A percentile compares a stretch with the other conserved stretches of the same genome.
These are phyloP conservation scores for Gomphus bonarii DNA, from an alignment of 1,284 basidiomycete species.

Conservation along the genomic window DNA sequence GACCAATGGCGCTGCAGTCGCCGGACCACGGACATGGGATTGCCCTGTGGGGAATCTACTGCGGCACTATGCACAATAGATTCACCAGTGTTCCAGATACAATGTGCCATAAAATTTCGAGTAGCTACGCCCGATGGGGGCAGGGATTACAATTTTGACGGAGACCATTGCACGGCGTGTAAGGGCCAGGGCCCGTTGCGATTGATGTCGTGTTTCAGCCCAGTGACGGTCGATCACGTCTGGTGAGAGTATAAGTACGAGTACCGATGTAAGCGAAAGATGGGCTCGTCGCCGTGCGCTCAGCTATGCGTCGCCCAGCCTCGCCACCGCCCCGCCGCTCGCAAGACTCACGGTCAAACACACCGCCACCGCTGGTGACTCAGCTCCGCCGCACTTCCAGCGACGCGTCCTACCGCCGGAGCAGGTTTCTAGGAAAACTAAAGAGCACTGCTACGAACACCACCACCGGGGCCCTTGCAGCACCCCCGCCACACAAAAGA, in stretches of 20 bases:
- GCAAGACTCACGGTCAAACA: not conserved
- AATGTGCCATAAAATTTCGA: too few relatives aligned
- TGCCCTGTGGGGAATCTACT: too few relatives aligned
- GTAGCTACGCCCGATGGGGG: too few relatives aligned
- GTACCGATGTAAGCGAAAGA: conserved; percentile 2
- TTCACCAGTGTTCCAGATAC: too few relatives aligned
- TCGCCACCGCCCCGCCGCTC: conserved; percentile 3
- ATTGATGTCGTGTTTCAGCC: conserved; percentile 2
- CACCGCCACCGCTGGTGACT: not conserved
- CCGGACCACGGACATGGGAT: too few relatives aligned
- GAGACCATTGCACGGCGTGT: too few relatives aligned
- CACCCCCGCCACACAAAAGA: not conserved
- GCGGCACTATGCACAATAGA: too few relatives aligned
- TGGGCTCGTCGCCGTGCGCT: too few relatives aligned
- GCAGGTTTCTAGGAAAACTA: conserved; percentile 3
- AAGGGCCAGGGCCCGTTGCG: not conserved
- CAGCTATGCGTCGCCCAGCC: not conserved
- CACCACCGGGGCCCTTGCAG: not conserved
- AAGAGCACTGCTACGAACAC: conserved; percentile 1
- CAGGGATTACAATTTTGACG: too few relatives aligned
- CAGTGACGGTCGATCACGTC: not conserved
- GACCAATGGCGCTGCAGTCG: too few relatives aligned
- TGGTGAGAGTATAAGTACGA: not conserved
- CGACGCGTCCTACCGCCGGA: conserved; percentile 3
- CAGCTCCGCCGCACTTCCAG: conserved; percentile 9